phyloP scores from a whole-genome alignment of 2,329 filamentous ascomycete genomes.

The Calonectria pteridis region DNA sequence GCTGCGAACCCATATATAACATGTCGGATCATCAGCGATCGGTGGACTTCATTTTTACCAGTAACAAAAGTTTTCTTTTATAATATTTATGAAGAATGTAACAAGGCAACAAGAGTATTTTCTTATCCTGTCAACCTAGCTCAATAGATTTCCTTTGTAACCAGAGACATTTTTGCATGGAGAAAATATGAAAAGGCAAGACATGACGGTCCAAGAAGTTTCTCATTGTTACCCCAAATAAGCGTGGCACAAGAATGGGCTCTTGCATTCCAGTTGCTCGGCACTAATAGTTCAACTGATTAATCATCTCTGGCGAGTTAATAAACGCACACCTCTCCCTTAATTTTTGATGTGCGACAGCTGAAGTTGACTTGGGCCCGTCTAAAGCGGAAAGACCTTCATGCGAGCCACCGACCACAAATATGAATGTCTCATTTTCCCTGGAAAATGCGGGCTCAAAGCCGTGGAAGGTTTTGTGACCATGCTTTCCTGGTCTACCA shows the following conservation, averaged over 20 bases:
- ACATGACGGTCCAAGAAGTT: no score
- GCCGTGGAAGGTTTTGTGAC: not conserved
- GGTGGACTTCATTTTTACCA: not conserved
- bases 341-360: not conserved
- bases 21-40: not conserved
- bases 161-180: no score
- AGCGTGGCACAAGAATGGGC: not conserved
- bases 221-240: no score
- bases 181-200: no score
- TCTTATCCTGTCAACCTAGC: not conserved
- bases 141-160: not conserved
- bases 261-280: not conserved
- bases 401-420: not conserved
- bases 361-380: not conserved
- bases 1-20: not conserved
- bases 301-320: not conserved
- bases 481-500: not conserved
- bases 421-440: not conserved
- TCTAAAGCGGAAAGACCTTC: not conserved
- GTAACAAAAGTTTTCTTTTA: not conserved
- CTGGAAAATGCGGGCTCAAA: not conserved
- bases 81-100: not conserved
- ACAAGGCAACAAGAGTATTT: not conserved
- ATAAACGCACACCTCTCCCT: not conserved
- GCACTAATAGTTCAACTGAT: not conserved